Evolutionary conservation across 306 rosid genomes (phyloP), one percentile per base, ranked within the genome.

Genomic region (Chamaecrista fasciculata): DNA sequence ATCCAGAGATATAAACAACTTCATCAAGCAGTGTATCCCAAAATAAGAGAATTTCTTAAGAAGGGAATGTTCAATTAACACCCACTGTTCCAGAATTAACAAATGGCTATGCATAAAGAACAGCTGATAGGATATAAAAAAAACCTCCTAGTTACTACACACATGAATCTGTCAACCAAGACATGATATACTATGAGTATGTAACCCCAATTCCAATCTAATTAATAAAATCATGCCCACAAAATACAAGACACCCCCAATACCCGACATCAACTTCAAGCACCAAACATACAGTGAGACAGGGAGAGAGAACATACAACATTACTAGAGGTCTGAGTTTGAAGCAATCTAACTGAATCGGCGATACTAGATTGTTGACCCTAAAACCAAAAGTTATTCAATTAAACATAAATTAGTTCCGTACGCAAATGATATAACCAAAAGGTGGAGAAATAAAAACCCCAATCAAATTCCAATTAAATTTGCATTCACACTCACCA

Each of bases 281-380:
- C 62, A 39, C n/a, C 69, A 37, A 18, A 42, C 14, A 34, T 2
- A 62, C 34, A 4, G 3, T 56, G 24, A 3, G 11, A 73, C 15
- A 37, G 8, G 24, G 51, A 69, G 20, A 40, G 75, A 73, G 74
- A 63, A 52, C 39, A 28, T 81, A 95, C 99, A 70, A 83, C 82
- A 85, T 87, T 84, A 40, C 76, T 62, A 72, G 91, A 79, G 81
- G 59, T 85, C 76, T 77, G 95, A 31, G 81, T 79, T 75, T 95
- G 99, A 50, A 95, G 81, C 92, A 89, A 89, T 91, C 99, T 82
- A 61, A 91, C 92, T 24, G 95, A 87, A 70, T 83, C 80, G 12
- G 85, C 79, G 29, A 95, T 73, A 83, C 69, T 84, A 31, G 95
- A 60, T 79, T 87, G 92, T 61, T 91, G 95, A 34, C 89, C 87